Evolutionary conservation across 2,329 filamentous ascomycete species (phyloP).

Genomic region (Trichoderma pleuroti): DNA sequence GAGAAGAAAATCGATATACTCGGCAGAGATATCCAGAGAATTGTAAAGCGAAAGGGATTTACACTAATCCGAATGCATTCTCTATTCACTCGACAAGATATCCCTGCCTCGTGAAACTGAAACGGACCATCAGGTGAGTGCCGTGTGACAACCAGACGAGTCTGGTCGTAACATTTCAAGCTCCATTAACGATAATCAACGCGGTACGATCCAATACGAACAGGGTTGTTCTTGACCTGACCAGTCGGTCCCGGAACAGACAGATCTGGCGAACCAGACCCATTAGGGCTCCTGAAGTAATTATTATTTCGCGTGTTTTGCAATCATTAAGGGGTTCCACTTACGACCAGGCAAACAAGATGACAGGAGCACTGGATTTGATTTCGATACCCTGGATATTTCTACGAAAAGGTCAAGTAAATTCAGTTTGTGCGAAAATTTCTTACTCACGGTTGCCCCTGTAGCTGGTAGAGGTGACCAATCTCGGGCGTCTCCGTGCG

Average conservation of each 20-base stretch:
- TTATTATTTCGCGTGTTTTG: neutral
- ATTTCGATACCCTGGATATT: neutral
- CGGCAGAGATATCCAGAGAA: neutral
- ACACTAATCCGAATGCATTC: no score
- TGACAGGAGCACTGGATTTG: neutral
- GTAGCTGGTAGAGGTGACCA: neutral
- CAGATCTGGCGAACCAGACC: neutral
- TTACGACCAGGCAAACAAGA: neutral
- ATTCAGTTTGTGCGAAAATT: neutral
- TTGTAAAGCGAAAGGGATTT: neutral
- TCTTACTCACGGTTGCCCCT: neutral
- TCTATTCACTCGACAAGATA: neutral
- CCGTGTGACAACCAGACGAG: neutral
- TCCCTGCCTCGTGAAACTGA: neutral
- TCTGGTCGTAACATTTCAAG: neutral
- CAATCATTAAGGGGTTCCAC: neutral
- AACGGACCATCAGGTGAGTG: neutral
- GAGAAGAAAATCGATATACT: neutral
- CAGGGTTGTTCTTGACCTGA: neutral
- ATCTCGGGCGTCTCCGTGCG: neutral
- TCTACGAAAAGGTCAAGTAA: neutral
- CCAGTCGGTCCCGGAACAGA: neutral
- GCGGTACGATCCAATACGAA: neutral
- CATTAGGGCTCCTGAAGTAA: neutral
- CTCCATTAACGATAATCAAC: neutral